Conservation (phyloP, 129 eudicot species). For the Chrysanthemum makinoi region DNA sequence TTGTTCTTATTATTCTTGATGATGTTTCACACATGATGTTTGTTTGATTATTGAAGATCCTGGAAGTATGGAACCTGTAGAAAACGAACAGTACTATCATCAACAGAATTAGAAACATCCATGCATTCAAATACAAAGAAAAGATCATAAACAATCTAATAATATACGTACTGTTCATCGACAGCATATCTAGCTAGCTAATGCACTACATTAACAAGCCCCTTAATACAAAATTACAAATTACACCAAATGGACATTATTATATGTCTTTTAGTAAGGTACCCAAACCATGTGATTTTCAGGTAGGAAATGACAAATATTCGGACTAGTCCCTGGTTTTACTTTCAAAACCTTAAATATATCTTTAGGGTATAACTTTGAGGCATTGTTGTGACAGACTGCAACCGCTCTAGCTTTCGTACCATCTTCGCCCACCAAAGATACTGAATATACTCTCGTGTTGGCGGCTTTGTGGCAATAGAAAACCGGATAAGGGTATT, state of each 20-base stretch:
- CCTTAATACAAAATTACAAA: too few species aligned
- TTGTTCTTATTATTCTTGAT: too few species aligned
- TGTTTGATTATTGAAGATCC: too few species aligned
- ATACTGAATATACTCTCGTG: constrained; percentile 38
- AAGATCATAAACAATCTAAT: too few species aligned
- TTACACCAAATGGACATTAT: constrained; percentile 21
- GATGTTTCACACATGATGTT: too few species aligned
- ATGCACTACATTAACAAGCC: too few species aligned
- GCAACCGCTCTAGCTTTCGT: constrained; percentile 54
- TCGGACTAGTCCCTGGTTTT: constrained; percentile 60
- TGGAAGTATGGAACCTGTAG: too few species aligned
- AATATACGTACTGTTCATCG: too few species aligned
- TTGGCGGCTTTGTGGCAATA: constrained; percentile 55
- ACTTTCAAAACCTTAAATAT: constrained; percentile 60
- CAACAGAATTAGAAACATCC: too few species aligned
- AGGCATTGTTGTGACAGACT: constrained; percentile 65
- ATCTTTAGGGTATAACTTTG: constrained; percentile 66
- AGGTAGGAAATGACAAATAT: constrained; percentile 70
- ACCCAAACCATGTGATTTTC: constrained; percentile 72
- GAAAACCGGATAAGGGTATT: constrained; percentile 65
- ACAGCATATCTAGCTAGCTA: too few species aligned
- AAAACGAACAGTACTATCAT: too few species aligned
- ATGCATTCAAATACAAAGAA: too few species aligned
- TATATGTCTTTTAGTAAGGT: constrained; percentile 31
- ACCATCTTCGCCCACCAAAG: constrained; percentile 48